Evolutionary conservation across 129 eudicot genomes (phyloP).

Genomic region (Logfia minima): DNA sequence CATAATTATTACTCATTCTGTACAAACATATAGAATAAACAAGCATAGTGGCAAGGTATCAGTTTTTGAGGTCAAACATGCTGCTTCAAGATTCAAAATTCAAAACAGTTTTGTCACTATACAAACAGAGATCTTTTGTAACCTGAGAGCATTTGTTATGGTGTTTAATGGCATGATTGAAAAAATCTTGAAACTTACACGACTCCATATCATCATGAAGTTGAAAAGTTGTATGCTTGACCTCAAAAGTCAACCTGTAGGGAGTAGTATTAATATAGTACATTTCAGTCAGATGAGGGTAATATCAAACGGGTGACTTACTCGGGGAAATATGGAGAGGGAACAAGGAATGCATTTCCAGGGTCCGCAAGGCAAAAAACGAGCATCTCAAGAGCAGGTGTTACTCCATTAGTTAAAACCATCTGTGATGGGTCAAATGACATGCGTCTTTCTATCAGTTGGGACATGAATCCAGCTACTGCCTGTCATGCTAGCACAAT

Average conservation of each 20-base stretch:
- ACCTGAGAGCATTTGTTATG: constrained; percentile 10
- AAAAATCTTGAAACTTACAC: constrained; percentile 37
- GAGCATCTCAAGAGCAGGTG: constrained; percentile 82
- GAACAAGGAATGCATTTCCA: constrained; percentile 89
- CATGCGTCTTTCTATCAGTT: constrained; percentile 46
- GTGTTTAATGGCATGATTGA: constrained; percentile 23
- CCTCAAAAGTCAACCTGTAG: constrained; percentile 44
- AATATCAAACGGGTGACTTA: constrained; percentile 32
- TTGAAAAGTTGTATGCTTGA: constrained; percentile 43
- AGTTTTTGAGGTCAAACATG: constrained; percentile 37
- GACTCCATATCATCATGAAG: constrained; percentile 37
- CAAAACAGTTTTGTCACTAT: constrained; percentile 13
- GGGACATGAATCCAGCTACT: constrained; percentile 73
- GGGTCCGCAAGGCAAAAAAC: constrained; percentile 80
- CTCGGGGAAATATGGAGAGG: constrained; percentile 87
- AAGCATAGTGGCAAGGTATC: neutral
- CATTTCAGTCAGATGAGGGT: constrained; percentile 1
- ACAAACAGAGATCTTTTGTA: neutral
- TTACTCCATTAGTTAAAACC: constrained; percentile 60
- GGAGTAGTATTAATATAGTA: constrained; percentile 22
- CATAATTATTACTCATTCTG: constrained; percentile 18
- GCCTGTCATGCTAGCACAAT: constrained; percentile 47
- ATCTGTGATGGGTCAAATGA: constrained; percentile 62
- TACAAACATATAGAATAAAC: neutral
- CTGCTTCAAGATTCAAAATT: constrained; percentile 25